Evolutionary conservation across 1,284 basidiomycete species (phyloP), one percentile per base, ranked within the genome.

Genomic region (Rhodotorula sp.): DNA sequence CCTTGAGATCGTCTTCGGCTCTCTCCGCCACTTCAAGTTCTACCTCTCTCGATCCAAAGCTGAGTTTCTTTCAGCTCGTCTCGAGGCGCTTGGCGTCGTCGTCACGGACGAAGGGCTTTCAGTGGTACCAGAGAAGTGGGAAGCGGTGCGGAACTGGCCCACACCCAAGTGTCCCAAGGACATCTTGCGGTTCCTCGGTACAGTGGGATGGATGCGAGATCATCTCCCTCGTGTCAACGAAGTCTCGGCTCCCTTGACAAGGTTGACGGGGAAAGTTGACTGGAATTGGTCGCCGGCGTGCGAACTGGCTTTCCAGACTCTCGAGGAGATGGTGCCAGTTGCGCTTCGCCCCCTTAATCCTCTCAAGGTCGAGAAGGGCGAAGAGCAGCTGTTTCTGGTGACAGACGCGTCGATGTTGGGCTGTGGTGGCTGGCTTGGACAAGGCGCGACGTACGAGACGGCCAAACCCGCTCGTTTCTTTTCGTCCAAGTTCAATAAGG

Each of bases 381-480:
- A 67, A 0, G 79, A 82, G 53, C 78, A 80, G 0, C 83, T 84
- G 5, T 84, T 82, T 81, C 59, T 84, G 0, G 81, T 84, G 3
- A 82, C 81, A 59, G 81, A 85, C 55, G 81, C 82, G 0, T 84
- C 81, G 0, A 75, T 79, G 0, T 76, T 78, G 2, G 81, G 83
- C 0, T 70, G 83, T 0, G 81, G 83, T 0, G 79, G 80, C 0
- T 73, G 83, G 70, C 81, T 82, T 58, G 79, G 81, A 0, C 81
- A 78, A 67, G 70, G 72, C 4, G 1, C 47, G 27, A 36, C 36
- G 4, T 44, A 27, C 22, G 32, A 27, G 56, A 39, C n/a, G 30
- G 67, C 48, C 17, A 44, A n/a, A n/a, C 74, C 72, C 0, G 56
- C 67, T 20, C 72, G 67, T 5, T 76, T 68, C 57, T 44, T 64